A percentile compares a stretch with the other conserved stretches of the same genome.
phyloP scores from a whole-genome alignment of 2,329 filamentous ascomycete species.

The Metarhizium rileyi region DNA sequence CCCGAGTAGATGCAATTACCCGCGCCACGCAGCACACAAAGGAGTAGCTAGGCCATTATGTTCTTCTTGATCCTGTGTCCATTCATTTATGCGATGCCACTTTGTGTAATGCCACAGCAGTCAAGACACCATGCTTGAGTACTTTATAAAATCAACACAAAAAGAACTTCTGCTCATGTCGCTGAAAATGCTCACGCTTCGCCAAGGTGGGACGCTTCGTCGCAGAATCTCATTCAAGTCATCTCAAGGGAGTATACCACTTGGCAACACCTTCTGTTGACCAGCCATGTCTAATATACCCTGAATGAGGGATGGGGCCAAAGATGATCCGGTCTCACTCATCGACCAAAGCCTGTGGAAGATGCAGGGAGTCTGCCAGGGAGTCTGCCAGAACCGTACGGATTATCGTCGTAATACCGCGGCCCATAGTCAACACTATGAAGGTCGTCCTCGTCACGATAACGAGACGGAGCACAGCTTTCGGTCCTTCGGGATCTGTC shows the following conservation, averaged over 20 bases:
- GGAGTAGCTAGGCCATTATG: not conserved
- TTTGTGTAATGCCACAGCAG: not conserved
- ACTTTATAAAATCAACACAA: not conserved
- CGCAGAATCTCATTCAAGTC: constrained; percentile 3
- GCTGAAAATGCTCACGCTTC: not conserved
- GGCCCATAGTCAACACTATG: constrained; percentile 32
- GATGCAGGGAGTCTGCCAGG: constrained; percentile 32
- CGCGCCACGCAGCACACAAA: not conserved
- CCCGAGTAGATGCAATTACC: not conserved
- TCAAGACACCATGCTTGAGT: not conserved
- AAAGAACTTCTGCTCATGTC: not conserved
- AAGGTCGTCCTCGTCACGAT: constrained; percentile 29
- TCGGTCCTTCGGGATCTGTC: constrained; percentile 32
- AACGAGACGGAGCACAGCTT: constrained; percentile 32
- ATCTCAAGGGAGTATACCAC: not conserved
- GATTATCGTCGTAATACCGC: constrained; percentile 37
- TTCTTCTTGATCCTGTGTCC: not conserved
- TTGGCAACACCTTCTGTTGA: not conserved
- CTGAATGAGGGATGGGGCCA: not conserved
- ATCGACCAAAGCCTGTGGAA: constrained; percentile 11
- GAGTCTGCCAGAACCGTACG: constrained; percentile 31
- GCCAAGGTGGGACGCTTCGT: not conserved
- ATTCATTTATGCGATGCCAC: not conserved
- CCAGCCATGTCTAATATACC: not conserved
- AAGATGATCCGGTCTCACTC: not conserved